Evolutionary conservation across 306 rosid genomes (phyloP).

Genomic region (Abrus precatorius): DNA sequence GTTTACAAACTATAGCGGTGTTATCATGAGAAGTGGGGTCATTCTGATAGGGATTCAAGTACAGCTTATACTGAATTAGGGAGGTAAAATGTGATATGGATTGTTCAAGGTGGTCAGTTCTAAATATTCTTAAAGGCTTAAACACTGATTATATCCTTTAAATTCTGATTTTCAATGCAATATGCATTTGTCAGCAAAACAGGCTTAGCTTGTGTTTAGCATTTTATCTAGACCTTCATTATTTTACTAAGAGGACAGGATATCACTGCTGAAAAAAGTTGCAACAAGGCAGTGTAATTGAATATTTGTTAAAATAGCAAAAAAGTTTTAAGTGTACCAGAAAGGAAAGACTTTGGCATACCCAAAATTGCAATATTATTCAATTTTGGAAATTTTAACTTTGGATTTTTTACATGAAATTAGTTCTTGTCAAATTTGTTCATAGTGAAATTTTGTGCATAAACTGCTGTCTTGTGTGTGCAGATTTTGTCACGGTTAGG

Average conservation of each 20-base stretch:
- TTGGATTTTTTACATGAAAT: not conserved
- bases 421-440: constrained; percentile 13
- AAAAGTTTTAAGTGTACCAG: not conserved
- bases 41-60: constrained; percentile 23
- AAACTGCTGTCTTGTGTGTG: constrained; percentile 41
- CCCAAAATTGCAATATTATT: constrained; percentile 33
- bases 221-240: constrained; percentile 29
- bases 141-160: constrained; percentile 6
- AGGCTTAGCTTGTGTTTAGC: not conserved
- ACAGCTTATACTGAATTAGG: constrained; percentile 29
- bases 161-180: constrained; percentile 17
- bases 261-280: constrained; percentile 7
- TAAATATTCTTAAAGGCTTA: not conserved
- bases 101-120: constrained; percentile 31
- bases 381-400: constrained; percentile 9
- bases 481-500: constrained; percentile 92
- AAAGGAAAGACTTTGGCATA: not conserved
- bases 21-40: not conserved
- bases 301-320: constrained; percentile 14
- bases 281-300: constrained; percentile 19
- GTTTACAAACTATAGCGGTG: constrained; percentile 16
- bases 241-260: constrained; percentile 12
- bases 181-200: constrained; percentile 14
- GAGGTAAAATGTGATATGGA: constrained; percentile 27
- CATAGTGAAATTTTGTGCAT: constrained; percentile 2